Evolutionary conservation across 169 alveolate species (phyloP), one percentile per base, ranked within the genome.

Genomic region (Theileria parva): DNA sequence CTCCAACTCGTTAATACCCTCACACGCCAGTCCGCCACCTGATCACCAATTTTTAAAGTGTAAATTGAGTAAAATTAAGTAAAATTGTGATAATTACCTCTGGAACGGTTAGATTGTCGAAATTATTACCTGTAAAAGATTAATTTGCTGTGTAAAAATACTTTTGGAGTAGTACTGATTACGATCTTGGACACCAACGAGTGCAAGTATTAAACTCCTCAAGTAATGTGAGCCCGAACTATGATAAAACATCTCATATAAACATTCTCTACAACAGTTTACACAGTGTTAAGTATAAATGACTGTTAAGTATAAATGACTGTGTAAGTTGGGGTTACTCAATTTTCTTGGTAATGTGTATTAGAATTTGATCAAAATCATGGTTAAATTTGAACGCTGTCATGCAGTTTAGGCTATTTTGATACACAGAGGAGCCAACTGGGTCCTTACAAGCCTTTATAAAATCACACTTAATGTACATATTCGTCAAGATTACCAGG

Each of bases 351-450:
- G 88, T 79, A 5, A 81, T 30, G 39, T 74, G 64, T 44, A 60
- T 55, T 11, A 81, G 67, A 19, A 70, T 48, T 4, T 55, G 51
- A 5, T 73, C 48, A 1, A 81, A 27, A 1, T 32, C 15, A 21
- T 60, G 15, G 25, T 79, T 79, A 27, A 71, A 70, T 19, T 81
- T 75, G 27, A 81, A 75, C 5, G 74, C 13, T 44, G 85, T 74
- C 61, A 75, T 28, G 51, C 88, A 81, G 28, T 81, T 80, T 44
- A 81, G 32, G 9, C 71, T 23, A 28, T 78, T 39, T 34, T 81
- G 88, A n/a, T 73, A 73, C 2, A 81, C 84, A 50, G 74, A 84
- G 2, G 88, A 81, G 48, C 86, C 88, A 44, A 81, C 74, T 0
- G 21, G 15, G 34, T 74, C 85, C 44, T 74, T 81, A 6, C 85